A percentile compares a stretch with the other conserved stretches of the same genome.
Conservation (phyloP, 768 basidiomycete genomes). For the Leccinum truebloodii region DNA sequence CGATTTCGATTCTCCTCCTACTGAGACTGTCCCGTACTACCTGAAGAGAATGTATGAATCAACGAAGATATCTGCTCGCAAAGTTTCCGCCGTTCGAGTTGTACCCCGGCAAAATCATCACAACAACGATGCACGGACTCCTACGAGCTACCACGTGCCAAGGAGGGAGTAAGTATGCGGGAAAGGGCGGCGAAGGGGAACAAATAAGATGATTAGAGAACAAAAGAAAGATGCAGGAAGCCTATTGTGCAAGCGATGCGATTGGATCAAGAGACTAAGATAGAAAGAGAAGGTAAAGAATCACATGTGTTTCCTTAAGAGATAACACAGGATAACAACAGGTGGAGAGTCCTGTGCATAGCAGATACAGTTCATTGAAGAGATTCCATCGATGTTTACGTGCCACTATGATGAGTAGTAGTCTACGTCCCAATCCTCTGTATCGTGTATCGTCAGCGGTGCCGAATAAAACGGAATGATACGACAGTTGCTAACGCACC, state of each 20-base stretch:
- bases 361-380: slow-evolving; percentile 11
- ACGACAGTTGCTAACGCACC: slow-evolving; percentile 44
- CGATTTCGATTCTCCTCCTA: not conserved
- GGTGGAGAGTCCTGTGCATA: slow-evolving; percentile 6
- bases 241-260: not conserved
- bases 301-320: slow-evolving; percentile 9
- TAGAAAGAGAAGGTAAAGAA: not conserved
- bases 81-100: not conserved
- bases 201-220: slow-evolving; percentile 2
- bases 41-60: not conserved
- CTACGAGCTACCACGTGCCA: not conserved
- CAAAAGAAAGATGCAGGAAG: slow-evolving; percentile 2
- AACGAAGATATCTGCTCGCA: not conserved
- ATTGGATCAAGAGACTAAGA: not conserved
- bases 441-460: slow-evolving; percentile 3
- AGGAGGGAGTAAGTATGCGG: slow-evolving; percentile 4
- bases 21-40: not conserved
- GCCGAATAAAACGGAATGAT: not conserved
- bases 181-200: slow-evolving; percentile 1
- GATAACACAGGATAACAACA: slow-evolving; percentile 4
- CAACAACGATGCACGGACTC: slow-evolving; percentile 10
- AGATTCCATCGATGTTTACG: not conserved
- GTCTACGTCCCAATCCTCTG: slow-evolving; percentile 55
- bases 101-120: not conserved
- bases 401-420: slow-evolving; percentile 42